These are phyloP conservation scores for Xylaria intraflava DNA, from an alignment of 495 filamentous ascomycete species.

Conservation along the genomic window DNA sequence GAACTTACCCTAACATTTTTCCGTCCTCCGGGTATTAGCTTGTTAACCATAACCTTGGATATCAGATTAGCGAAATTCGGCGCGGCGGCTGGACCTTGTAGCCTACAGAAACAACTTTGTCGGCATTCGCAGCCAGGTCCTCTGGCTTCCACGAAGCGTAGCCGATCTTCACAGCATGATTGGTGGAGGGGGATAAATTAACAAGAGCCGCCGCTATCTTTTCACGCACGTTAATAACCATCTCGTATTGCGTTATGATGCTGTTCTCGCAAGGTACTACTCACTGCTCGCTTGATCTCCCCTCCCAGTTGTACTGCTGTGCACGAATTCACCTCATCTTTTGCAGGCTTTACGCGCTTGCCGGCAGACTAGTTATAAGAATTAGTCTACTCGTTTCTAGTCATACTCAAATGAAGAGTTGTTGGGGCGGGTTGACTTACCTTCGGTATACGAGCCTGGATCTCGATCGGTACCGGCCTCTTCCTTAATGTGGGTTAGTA, in stretches of 20 bases:
- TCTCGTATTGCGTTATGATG: conserved; percentile 32
- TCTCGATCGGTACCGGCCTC: conserved; percentile 76
- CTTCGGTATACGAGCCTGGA: conserved; percentile 56
- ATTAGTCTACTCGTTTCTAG: neutral
- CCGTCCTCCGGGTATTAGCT: conserved; percentile 78
- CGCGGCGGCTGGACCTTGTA: neutral
- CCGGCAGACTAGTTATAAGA: conserved; percentile 37
- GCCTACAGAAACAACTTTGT: conserved; percentile 7
- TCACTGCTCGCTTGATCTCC: conserved; percentile 27
- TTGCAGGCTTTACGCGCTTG: conserved; percentile 52
- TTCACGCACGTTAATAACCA: conserved; percentile 33
- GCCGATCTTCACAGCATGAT: conserved; percentile 63
- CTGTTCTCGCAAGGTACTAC: neutral
- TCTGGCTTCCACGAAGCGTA: conserved; percentile 64
- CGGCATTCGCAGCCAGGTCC: conserved; percentile 63
- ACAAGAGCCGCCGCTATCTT: conserved; percentile 59
- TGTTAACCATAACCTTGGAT: conserved; percentile 59
- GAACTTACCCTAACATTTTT: conserved; percentile 55
- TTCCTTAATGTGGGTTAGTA: conserved; percentile 74
- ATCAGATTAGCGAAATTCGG: conserved; percentile 52
- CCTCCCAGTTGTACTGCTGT: conserved; percentile 19
- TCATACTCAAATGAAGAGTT: neutral
- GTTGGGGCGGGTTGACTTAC: conserved; percentile 17
- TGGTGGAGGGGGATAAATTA: conserved; percentile 60
- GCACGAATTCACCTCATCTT: conserved; percentile 34